Percentiles rank a stretch among this genome's conserved stretches.
phyloP scores from a whole-genome alignment of 2,329 filamentous ascomycete genomes.

The Neofusicoccum sp. region DNA sequence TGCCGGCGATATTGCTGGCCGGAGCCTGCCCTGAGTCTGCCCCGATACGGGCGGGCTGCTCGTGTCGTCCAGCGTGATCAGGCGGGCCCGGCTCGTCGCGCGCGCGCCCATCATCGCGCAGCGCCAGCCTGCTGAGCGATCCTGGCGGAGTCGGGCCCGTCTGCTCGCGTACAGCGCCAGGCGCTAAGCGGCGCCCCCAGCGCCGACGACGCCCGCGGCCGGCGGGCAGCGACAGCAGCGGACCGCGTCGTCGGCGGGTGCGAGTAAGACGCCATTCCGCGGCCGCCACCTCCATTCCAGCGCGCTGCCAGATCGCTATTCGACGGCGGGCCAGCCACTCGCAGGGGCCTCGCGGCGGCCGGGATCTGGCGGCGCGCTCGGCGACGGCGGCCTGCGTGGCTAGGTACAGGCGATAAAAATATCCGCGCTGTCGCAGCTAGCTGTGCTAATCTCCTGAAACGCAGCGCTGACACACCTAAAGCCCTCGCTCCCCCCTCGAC shows the following conservation, averaged over 20 bases:
- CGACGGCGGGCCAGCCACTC: constrained; percentile 16
- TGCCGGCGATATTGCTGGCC: constrained; percentile 10
- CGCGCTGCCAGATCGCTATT: constrained; percentile 4
- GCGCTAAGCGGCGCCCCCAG: constrained; percentile 1
- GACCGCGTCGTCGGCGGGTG: background rate
- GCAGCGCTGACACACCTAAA: constrained; percentile 19
- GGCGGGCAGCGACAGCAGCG: background rate
- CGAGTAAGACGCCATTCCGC: constrained; percentile 17
- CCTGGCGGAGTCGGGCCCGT: constrained; percentile 10
- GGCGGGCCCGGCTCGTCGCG: constrained; percentile 8
- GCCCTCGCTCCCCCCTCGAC: constrained; percentile 18
- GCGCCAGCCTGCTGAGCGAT: constrained; percentile 10
- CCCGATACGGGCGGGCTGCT: constrained; percentile 4
- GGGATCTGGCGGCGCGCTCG: constrained; percentile 15
- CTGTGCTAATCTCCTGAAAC: constrained; percentile 20
- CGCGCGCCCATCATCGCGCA: constrained; percentile 9
- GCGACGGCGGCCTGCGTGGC: constrained; percentile 15
- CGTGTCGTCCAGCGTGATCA: constrained; percentile 7
- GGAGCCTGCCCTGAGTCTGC: constrained; percentile 7
- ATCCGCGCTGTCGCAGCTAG: constrained; percentile 12
- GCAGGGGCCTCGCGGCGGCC: constrained; percentile 14
- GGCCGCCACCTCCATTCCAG: constrained; percentile 16
- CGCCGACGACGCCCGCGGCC: no score
- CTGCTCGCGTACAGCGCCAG: constrained; percentile 12
- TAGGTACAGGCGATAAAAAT: constrained; percentile 16